A percentile compares a stretch with the other conserved stretches of the same genome.
Evolutionary conservation across 2,329 filamentous ascomycete species (phyloP).

Genomic region (Byssochlamys sp.): DNA sequence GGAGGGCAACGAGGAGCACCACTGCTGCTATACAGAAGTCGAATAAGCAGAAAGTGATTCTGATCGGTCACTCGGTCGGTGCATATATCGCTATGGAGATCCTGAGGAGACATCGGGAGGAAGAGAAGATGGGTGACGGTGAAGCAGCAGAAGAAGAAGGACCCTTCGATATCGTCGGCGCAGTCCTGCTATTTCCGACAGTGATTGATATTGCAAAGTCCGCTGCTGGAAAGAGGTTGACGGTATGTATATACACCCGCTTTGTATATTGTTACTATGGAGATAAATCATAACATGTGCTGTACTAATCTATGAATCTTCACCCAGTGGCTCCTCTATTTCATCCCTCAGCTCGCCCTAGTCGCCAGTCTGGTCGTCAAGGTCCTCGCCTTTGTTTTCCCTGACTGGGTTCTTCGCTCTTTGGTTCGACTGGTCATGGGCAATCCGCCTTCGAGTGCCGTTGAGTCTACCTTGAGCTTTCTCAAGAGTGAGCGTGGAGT

Average conservation of each 20-base stretch:
- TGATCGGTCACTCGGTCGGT: slow-evolving; percentile 67
- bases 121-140: slow-evolving; percentile 7
- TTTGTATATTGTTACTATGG: not conserved
- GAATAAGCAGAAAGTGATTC: slow-evolving; percentile 40
- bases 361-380: slow-evolving; percentile 31
- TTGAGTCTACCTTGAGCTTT: slow-evolving; percentile 42
- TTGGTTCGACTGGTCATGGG: slow-evolving; percentile 37
- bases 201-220: slow-evolving; percentile 61
- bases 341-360: slow-evolving; percentile 30
- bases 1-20: not conserved
- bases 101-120: slow-evolving; percentile 46
- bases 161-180: slow-evolving; percentile 37
- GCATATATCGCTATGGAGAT: slow-evolving; percentile 62
- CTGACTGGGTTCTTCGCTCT: slow-evolving; percentile 28
- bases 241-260: slow-evolving; percentile 16
- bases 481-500: slow-evolving; percentile 42
- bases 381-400: slow-evolving; percentile 35
- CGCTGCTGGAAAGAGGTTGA: slow-evolving; percentile 48
- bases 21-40: not conserved
- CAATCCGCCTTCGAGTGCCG: slow-evolving; percentile 30
- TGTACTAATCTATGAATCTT: not conserved
- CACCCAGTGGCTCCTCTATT: slow-evolving; percentile 18
- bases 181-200: slow-evolving; percentile 63
- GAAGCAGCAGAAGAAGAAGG: slow-evolving; percentile 19
- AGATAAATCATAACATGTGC: not conserved